phyloP scores from a whole-genome alignment of 73 alveolate species.

The Paramecium pentaurelia region DNA sequence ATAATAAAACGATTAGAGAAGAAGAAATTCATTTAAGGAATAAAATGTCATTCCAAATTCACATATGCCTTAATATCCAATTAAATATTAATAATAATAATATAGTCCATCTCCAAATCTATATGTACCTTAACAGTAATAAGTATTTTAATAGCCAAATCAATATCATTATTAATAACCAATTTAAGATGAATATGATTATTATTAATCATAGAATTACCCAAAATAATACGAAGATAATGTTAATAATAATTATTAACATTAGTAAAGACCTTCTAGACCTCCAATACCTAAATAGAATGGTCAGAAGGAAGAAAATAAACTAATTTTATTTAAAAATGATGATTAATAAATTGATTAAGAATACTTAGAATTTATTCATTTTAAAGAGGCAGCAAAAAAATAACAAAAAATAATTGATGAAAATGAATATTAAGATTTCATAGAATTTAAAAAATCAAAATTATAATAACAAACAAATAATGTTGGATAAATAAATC shows the following conservation, averaged over 20 bases:
- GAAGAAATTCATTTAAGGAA: background rate
- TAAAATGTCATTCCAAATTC: background rate
- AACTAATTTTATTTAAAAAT: background rate
- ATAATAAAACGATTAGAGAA: background rate
- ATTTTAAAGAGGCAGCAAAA: background rate
- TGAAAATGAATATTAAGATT: constrained; percentile 10
- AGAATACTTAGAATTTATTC: background rate
- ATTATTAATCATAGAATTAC: background rate
- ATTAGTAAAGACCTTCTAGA: background rate
- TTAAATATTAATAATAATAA: background rate
- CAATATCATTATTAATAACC: background rate
- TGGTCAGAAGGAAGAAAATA: background rate
- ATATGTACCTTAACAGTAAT: background rate
- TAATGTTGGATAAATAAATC: background rate
- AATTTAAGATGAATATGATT: background rate
- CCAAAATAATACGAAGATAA: background rate
- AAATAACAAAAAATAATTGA: background rate
- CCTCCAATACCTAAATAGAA: background rate
- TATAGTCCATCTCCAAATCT: background rate
- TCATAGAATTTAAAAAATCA: background rate
- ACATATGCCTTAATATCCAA: background rate
- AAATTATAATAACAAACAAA: background rate
- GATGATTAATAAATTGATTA: background rate
- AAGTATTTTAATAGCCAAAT: background rate
- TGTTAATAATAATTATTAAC: background rate